Conservation (phyloP, 2,329 filamentous ascomycete genomes). For the Fusarium fujikuroi region DNA sequence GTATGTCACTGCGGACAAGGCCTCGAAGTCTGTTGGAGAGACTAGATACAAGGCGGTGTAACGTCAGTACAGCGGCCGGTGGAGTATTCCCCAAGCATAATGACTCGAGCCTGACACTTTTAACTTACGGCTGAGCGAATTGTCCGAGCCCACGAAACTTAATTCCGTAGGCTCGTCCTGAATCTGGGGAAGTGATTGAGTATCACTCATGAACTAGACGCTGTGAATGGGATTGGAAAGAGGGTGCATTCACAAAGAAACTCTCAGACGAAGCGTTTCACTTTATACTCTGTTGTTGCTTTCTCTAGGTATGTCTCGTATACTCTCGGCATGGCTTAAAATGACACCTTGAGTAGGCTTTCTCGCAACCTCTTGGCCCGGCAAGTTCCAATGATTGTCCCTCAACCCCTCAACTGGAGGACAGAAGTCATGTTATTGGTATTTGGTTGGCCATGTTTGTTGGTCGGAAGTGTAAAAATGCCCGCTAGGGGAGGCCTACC, state of each 20-base stretch:
- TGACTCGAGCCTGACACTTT: constrained; percentile 25
- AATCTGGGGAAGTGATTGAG: not conserved
- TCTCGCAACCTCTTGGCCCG: constrained; percentile 1
- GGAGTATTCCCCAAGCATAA: constrained; percentile 18
- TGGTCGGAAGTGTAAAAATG: constrained; percentile 36
- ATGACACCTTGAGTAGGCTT: constrained; percentile 4
- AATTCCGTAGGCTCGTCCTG: constrained; percentile 30
- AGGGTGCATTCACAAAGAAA: not conserved
- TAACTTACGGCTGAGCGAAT: constrained; percentile 28
- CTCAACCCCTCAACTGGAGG: constrained; percentile 14
- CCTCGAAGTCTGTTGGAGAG: constrained; percentile 13
- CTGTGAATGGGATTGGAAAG: not conserved
- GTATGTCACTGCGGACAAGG: not conserved
- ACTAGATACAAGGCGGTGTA: constrained; percentile 9
- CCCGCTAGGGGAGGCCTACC: constrained; percentile 32
- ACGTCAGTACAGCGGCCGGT: constrained; percentile 10
- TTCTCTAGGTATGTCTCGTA: not conserved
- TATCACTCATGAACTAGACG: constrained; percentile 22
- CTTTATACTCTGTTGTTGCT: constrained; percentile 19
- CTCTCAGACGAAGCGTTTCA: not conserved
- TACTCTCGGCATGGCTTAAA: constrained; percentile 3
- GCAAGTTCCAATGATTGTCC: constrained; percentile 19
- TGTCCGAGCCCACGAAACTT: constrained; percentile 28
- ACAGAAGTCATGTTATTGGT: constrained; percentile 11
- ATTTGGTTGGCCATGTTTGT: constrained; percentile 25